A percentile compares a stretch with the other conserved stretches of the same genome.
Evolutionary conservation across 352 stramenopile species (phyloP).

Genomic region (Aphanomyces astaci): DNA sequence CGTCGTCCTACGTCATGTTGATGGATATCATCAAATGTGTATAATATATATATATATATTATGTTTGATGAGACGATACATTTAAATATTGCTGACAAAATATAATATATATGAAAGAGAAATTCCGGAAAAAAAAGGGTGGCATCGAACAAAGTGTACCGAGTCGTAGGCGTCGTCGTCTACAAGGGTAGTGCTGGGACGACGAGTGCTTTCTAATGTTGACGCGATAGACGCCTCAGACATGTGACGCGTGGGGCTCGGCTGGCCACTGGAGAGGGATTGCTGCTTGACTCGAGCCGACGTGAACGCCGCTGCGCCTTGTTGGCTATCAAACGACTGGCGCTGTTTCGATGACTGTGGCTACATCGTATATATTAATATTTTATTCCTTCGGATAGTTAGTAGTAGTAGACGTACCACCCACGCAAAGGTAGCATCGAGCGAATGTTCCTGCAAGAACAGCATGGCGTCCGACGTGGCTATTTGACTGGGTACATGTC

Average conservation of each 20-base stretch:
- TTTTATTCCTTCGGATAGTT: too few species aligned
- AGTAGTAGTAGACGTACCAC: not conserved
- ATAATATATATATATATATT: too few species aligned
- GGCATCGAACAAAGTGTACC: too few species aligned
- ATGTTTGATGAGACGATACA: too few species aligned
- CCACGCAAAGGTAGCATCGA: constrained; percentile 10
- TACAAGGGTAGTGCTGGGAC: not conserved
- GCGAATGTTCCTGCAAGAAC: constrained; percentile 49
- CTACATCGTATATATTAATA: too few species aligned
- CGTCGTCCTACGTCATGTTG: constrained; percentile 11
- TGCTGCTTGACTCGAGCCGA: not conserved
- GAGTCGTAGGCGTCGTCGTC: constrained; percentile 6
- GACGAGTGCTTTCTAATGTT: not conserved
- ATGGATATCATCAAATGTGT: too few species aligned
- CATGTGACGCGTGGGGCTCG: not conserved
- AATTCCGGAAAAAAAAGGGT: too few species aligned
- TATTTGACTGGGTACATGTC: constrained; percentile 37
- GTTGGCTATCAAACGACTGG: not conserved
- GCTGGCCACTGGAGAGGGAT: not conserved
- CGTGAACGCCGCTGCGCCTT: not conserved
- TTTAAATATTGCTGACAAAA: too few species aligned
- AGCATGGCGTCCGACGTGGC: constrained; percentile 46
- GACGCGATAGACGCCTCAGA: not conserved
- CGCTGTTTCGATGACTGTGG: not conserved
- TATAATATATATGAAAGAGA: too few species aligned